Conservation (phyloP, 2,329 filamentous ascomycete genomes). For the Aspergillus felis region DNA sequence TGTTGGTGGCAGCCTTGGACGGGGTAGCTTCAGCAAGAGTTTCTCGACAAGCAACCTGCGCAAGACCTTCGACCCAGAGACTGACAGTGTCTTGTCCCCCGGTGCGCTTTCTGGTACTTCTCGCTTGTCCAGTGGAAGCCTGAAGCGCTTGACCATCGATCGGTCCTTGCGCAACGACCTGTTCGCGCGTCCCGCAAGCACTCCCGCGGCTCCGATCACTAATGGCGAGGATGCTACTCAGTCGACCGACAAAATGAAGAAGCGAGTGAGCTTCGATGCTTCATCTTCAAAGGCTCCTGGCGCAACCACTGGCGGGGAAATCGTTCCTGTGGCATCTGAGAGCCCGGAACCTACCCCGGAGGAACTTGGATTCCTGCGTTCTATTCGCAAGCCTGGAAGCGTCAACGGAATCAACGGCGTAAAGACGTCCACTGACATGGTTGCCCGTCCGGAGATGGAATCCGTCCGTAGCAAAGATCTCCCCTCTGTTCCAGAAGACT, state of each 20-base stretch:
- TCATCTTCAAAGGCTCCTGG: slow-evolving; percentile 44
- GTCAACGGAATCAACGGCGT: slow-evolving; percentile 39
- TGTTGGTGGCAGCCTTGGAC: slow-evolving; percentile 55
- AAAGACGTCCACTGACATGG: slow-evolving; percentile 29
- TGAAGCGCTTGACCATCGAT: slow-evolving; percentile 93
- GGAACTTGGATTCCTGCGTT: slow-evolving; percentile 58
- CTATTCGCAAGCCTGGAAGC: slow-evolving; percentile 48
- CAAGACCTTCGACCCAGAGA: slow-evolving; percentile 71
- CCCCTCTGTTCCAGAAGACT: slow-evolving; percentile 67
- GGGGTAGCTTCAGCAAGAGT: slow-evolving; percentile 72
- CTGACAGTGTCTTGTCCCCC: slow-evolving; percentile 77
- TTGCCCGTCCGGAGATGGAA: slow-evolving; percentile 59
- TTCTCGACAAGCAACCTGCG: slow-evolving; percentile 83
- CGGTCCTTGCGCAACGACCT: slow-evolving; percentile 69
- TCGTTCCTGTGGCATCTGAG: slow-evolving; percentile 50
- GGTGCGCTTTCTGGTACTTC: slow-evolving; percentile 73
- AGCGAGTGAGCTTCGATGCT: slow-evolving; percentile 89
- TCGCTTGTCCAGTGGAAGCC: slow-evolving; percentile 63
- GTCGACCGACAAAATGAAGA: slow-evolving; percentile 49
- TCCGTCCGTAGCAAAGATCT: slow-evolving; percentile 72
- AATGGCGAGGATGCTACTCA: slow-evolving; percentile 40
- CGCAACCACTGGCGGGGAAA: slow-evolving; percentile 42
- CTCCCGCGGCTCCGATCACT: slow-evolving; percentile 29
- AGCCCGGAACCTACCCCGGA: slow-evolving; percentile 54
- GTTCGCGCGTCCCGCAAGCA: slow-evolving; percentile 44